Base-by-base conservation (phyloP, 2,329 filamentous ascomycete genomes). In the Cryphonectria carpinicola region DNA sequence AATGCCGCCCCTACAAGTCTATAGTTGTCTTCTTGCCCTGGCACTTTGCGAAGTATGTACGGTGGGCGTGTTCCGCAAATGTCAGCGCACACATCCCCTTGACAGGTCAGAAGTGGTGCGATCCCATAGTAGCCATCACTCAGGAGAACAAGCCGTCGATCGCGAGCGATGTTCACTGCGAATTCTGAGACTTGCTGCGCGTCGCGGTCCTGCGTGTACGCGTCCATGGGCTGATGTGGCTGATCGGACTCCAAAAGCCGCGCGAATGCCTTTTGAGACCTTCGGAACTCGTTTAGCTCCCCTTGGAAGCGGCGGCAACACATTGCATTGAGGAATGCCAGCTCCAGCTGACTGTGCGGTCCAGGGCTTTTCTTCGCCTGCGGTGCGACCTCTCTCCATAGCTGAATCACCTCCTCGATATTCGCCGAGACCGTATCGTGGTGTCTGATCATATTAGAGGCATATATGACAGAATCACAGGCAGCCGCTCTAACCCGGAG, bases 1-100 rank as follows among this genome's bases (percentile, higher is more conserved):
- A n/a, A 64, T 5, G 28, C 43, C 7, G 65, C 41, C 74, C 79
- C 54, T 76, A 85, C 46, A 78, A 87, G 43, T 80, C 82, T 0
- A 71, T 76, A 4, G 75, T 81, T 17, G 74, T 83, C 14, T 73
- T 80, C 8, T 68, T 75, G 4, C 67, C 72, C 58, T 46, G 58
- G 39, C 52, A 66, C 37, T 17, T n/a, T 52, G n/a, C 68, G 64
- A 39, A 70, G 35, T n/a, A 70, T 67, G 25, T 67, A 67, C 22
- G 68, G 68, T 19, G 43, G 17, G 5, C 64, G n/a, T 5, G 68
- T 67, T 14, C 68, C 65, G 13, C 8, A 63, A 17, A 70, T 67
- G 46, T 67, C 67, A 14, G 64, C 54, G 37, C 68, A 70, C 17
- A 70, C n/a, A 43, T 70, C 68, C 17, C 56, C 68, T 37, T 56